phyloP scores from a whole-genome alignment of 129 eudicot species.

The Flaveria linearis region DNA sequence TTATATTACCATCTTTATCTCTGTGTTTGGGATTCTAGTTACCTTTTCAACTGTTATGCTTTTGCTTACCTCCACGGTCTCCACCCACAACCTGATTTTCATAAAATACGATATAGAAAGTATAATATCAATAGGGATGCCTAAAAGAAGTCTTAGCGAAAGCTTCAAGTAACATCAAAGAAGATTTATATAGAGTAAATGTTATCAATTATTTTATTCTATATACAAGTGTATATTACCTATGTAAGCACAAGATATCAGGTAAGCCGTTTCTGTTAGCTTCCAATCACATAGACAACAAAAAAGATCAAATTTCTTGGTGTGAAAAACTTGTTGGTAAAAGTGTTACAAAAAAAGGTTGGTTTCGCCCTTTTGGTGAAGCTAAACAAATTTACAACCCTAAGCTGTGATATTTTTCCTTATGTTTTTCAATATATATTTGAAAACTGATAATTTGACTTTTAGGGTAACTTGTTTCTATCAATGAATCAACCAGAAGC shows the following conservation, averaged over 20 bases:
- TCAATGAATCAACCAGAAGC: constrained; percentile 93
- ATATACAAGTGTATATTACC: not conserved
- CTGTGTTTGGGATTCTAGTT: not conserved
- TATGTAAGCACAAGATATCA: not conserved
- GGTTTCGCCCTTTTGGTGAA: not conserved
- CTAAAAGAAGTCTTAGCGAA: not conserved
- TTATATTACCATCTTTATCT: constrained; percentile 1
- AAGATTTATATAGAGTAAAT: not conserved
- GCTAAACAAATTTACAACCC: constrained; percentile 18
- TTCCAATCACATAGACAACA: not conserved
- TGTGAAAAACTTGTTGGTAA: not conserved
- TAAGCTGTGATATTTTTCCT: not conserved
- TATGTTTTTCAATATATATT: not conserved
- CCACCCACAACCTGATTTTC: not conserved
- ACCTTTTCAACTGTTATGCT: not conserved
- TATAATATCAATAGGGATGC: not conserved
- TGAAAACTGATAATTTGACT: constrained; percentile 14
- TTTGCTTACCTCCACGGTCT: constrained; percentile 17
- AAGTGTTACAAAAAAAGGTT: constrained; percentile 8
- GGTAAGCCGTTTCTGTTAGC: not conserved
- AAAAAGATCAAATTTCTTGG: not conserved
- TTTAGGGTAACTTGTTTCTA: constrained; percentile 83
- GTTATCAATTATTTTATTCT: not conserved
- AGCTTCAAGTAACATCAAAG: not conserved
- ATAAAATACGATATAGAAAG: constrained; percentile 3